Evolutionary conservation across 805 yeast species (phyloP), one percentile per base, ranked within the genome.

Genomic region (Maudiozyma bulderi): DNA sequence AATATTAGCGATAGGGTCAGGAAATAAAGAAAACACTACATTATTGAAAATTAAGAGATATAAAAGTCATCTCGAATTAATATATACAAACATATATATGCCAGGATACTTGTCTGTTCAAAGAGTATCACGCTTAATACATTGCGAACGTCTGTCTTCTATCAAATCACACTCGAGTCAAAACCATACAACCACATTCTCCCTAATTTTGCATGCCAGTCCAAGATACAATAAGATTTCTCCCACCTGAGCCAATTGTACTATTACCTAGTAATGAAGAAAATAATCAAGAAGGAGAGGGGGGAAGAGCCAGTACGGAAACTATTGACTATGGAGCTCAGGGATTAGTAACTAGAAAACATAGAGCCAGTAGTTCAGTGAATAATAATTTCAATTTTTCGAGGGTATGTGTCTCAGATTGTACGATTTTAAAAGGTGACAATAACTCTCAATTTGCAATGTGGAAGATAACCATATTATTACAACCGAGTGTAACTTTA

Each of bases 381-480:
- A 54, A 57, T 46, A 43, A 46, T 3, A 49, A 47, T 30, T 53
- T 51, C 47, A 49, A 44, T 30, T 51, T 52, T 20, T 34, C 34
- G 5, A 55, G 48, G 43, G 54, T 51, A 10, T 45, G 43, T 14
- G 64, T 63, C 10, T 54, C 58, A 38, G 62, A 61, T 48, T 60
- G 64, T 50, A 63, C 64, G 5, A 52, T 62, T 20, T 56, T 61
- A 8, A 52, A 54, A n/a, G 62, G 65, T 13, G 57, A 57, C 34
- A 52, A 56, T 40, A 60, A 59, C 8, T 49, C 47, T 39, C 55
- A 52, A 46, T 59, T 62, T 53, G 61, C 59, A 20, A 62, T 62
- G 28, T 63, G 67, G 67, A 61, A 59, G 39, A 47, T 61, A 5
- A 58, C 60, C 3, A 39, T 61, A 3, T 41, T 57, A 7, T 42